Conservation (phyloP, 1,139 yeast species). For the Schwanniomyces etchellsii region DNA sequence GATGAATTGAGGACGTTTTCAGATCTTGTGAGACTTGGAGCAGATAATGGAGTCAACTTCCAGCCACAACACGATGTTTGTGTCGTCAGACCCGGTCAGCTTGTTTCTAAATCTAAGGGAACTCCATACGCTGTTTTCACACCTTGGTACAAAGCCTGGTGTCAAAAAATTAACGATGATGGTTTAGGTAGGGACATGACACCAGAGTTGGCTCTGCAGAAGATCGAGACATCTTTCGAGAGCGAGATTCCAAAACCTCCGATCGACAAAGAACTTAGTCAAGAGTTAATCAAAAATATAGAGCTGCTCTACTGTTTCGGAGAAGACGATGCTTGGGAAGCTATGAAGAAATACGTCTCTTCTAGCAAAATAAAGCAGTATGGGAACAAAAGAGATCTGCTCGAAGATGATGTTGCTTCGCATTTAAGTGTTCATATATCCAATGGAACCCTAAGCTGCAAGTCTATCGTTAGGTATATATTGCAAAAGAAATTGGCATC, state of each 20-base stretch:
- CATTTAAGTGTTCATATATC: slow-evolving; percentile 42
- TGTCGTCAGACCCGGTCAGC: slow-evolving; percentile 38
- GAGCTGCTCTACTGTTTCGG: slow-evolving; percentile 36
- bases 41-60: slow-evolving; percentile 16
- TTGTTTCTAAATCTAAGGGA: slow-evolving; percentile 37
- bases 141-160: slow-evolving; percentile 51
- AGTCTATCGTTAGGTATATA: slow-evolving; percentile 28
- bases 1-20: slow-evolving; percentile 39
- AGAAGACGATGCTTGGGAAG: slow-evolving; percentile 29
- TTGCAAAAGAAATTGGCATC: slow-evolving; percentile 17
- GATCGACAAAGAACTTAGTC: slow-evolving; percentile 10
- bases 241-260: slow-evolving; percentile 3
- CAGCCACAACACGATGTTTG: slow-evolving; percentile 42
- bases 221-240: background rate
- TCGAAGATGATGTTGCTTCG: slow-evolving; percentile 29
- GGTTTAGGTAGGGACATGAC: too few relatives aligned
- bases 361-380: slow-evolving; percentile 22
- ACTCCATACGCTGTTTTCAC: slow-evolving; percentile 47
- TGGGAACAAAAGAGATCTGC: slow-evolving; percentile 20
- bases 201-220: slow-evolving; percentile 3
- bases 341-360: slow-evolving; percentile 23
- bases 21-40: slow-evolving; percentile 8
- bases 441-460: slow-evolving; percentile 40
- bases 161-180: slow-evolving; percentile 15
- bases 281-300: too few relatives aligned